Base-by-base conservation (phyloP, 345 rosid species). In the Mangifera indica region DNA sequence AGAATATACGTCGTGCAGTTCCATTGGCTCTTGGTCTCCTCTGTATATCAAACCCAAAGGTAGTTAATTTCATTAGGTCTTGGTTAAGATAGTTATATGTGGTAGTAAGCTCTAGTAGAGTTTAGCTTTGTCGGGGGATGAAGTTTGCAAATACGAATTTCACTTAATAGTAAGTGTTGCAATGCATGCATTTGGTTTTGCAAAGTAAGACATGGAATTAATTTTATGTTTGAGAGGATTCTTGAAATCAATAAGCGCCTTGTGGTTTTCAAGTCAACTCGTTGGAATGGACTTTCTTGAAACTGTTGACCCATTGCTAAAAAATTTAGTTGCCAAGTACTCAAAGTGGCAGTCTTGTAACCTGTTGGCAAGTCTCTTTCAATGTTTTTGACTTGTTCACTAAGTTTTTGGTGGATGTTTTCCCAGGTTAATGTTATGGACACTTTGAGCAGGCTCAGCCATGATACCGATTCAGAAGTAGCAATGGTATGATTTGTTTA, bases 11-110 rank as follows among this genome's bases (percentile, higher is more conserved):
- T 3, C 86, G 91, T 8, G 96, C 95, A 66, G 97, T 93, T 78
- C 99, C 98, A 59, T 81, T 96, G 84, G 97, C 99, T 53, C 98
- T 96, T 77, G 98, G 97, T 72, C 97, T 96, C 67, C 92, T 96
- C 21, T 96, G 99, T 78, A 87, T 96, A 70, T 93, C 99, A 58
- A 96, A 96, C 73, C 99, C 99, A 24, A 96, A 93, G 97, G 99
- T 92, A 78, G 45, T 48, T 14, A 2, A 32, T 63, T 66, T 54
- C 44, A 12, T 59, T 21, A 73, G 72, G 15, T 18, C 29, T 42
- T 5, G 29, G 26, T 61, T 29, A 8, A 10, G 58, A 46, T 48
- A 48, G 46, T 49, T 15, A 26, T 21, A 22, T 44, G 64, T 48
- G 25, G 17, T 11, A 45, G 11, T 22, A 69, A 40, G 24, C 49